Base-by-base conservation (phyloP, 192 early-diverging fungal species). In the Entomortierella lignicola region DNA sequence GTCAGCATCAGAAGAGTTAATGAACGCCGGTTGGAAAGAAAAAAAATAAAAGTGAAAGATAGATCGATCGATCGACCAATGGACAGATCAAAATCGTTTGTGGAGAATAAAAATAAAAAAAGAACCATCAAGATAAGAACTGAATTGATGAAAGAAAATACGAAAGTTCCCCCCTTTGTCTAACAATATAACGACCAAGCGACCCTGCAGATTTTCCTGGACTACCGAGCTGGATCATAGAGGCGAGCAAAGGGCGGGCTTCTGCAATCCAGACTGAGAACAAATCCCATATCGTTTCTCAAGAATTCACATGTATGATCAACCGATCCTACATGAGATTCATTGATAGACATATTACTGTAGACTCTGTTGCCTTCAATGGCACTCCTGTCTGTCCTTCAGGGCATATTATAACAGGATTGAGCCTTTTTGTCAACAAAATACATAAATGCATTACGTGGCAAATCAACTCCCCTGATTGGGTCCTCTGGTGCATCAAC, bases 1-100 rank as follows among this genome's bases (percentile, higher is more conserved):
- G 48, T 63, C 61, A 63, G 61, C 61, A 63, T 63, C 61, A 51
- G 61, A 37, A n/a, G 39, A 51, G 20, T 63, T 27, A 63, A 47
- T 47, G 44, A 47, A 47, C 44, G 44, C 44, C 25, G 43, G 56
- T 8, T 39, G 41, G 13, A 41, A 52, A 57, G 42, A 32, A 48
- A 27, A 44, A 39, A 53, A 67, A 31, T n/a, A n/a, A n/a, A 17
- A 18, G 54, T 20, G 18, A 66, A 25, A 51, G 29, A 25, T 15
- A 58, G n/a, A 32, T 18, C 12, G 43, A 58, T 18, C 15, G 52
- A 47, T 20, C 41, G 48, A 39, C 6, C 5, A 41, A 56, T 52
- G 30, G 41, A 66, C 26, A 47, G 41, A 60, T 27, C 52, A 50
- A 50, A 17, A 50, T 50, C 48, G 4, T 2, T 21, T 21, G 20